Evolutionary conservation across 2,329 filamentous ascomycete genomes (phyloP).

Genomic region (Ramichloridium luteum): DNA sequence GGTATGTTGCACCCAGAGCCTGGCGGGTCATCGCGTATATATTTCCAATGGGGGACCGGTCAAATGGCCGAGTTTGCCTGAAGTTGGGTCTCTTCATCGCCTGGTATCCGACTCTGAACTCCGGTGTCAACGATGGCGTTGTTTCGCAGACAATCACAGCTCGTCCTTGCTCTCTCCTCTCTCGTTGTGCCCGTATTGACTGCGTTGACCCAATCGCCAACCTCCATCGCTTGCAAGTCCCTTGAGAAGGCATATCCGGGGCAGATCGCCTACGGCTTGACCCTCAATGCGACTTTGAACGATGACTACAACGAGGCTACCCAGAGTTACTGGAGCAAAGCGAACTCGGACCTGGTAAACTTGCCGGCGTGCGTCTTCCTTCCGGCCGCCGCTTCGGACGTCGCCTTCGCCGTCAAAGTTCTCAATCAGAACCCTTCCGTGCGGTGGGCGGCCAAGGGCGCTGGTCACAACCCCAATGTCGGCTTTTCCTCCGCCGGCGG

Average conservation of each 20-base stretch:
- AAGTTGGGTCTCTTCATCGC: too few relatives aligned
- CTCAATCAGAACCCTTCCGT: constrained; percentile 36
- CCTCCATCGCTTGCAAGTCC: constrained; percentile 3
- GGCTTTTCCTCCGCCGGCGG: constrained; percentile 36
- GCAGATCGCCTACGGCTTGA: constrained; percentile 9
- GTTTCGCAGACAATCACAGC: neutral
- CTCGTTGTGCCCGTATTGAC: neutral
- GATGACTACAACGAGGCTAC: constrained; percentile 9
- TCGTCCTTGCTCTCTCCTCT: neutral
- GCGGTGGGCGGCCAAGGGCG: constrained; percentile 44
- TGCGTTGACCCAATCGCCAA: neutral
- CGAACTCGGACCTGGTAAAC: constrained; percentile 10
- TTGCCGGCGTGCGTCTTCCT: constrained; percentile 23
- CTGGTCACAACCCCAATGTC: constrained; percentile 37
- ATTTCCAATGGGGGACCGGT: too few relatives aligned
- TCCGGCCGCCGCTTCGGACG: constrained; percentile 39
- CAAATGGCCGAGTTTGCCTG: too few relatives aligned
- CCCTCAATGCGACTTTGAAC: constrained; percentile 7
- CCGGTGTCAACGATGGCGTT: too few relatives aligned
- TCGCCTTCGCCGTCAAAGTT: constrained; percentile 40
- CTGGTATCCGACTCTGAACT: too few relatives aligned
- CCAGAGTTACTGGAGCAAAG: constrained; percentile 12
- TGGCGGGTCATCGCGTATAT: too few relatives aligned
- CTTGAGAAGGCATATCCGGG: constrained; percentile 5
- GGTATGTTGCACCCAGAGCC: too few relatives aligned